Evolutionary conservation across 495 filamentous ascomycete species (phyloP).

Genomic region (Trichocladium antarcticum): DNA sequence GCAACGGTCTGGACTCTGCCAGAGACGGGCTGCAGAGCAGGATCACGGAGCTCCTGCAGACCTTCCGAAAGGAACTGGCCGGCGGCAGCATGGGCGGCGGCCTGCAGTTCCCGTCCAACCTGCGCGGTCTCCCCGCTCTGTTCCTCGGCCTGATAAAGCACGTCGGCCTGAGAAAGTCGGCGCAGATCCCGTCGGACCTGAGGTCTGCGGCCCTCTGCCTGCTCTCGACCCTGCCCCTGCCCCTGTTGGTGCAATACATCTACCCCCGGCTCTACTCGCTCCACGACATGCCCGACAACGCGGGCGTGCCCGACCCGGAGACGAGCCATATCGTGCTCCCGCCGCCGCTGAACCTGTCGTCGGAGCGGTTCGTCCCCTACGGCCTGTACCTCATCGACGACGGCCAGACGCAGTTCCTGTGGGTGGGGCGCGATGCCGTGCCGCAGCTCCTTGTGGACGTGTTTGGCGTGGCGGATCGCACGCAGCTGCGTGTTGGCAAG

Average conservation of each 20-base stretch:
- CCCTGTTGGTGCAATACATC: conserved; percentile 91
- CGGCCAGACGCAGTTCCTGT: conserved; percentile 93
- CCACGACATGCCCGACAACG: conserved; percentile 95
- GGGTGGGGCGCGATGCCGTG: conserved; percentile 88
- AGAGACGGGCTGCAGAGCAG: conserved; percentile 83
- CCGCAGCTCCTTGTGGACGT: conserved; percentile 82
- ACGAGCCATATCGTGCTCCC: conserved; percentile 84
- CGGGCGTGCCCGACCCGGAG: conserved; percentile 70
- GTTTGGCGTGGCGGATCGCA: conserved; percentile 71
- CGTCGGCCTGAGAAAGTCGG: conserved; percentile 85
- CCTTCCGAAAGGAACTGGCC: conserved; percentile 92
- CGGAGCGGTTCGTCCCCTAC: conserved; percentile 75
- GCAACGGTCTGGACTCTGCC: conserved; percentile 79
- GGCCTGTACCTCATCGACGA: conserved; percentile 98
- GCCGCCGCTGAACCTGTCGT: conserved; percentile 74
- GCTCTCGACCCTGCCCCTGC: conserved; percentile 83
- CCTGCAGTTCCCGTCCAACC: conserved; percentile 85
- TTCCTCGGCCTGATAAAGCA: conserved; percentile 95
- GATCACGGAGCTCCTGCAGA: conserved; percentile 82
- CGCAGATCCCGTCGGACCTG: conserved; percentile 93
- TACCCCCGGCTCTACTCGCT: conserved; percentile 89
- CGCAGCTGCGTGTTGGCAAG: conserved; percentile 84
- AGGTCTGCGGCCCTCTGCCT: conserved; percentile 86
- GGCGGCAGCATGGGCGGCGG: conserved; percentile 92
- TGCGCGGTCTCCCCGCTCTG: conserved; percentile 75